These are phyloP conservation scores for Tolypocladium nubicola DNA, from an alignment of 2,329 filamentous ascomycete species.

Conservation along the genomic window DNA sequence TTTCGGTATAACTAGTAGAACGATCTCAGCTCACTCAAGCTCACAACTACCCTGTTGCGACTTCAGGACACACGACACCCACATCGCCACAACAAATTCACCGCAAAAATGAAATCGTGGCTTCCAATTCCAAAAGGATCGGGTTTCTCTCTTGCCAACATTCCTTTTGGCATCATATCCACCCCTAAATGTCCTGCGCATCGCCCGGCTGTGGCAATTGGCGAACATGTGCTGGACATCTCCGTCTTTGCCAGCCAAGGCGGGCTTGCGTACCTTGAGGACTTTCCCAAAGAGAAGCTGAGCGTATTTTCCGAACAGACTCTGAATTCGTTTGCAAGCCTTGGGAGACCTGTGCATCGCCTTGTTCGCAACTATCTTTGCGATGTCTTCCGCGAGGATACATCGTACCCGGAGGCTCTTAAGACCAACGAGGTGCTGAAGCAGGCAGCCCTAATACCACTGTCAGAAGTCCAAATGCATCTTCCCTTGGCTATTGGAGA, in stretches of 20 bases:
- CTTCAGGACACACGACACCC: neutral
- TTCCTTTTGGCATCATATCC: conserved; percentile 75
- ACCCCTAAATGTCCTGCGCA: conserved; percentile 43
- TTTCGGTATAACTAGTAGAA: neutral
- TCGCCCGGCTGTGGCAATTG: conserved; percentile 62
- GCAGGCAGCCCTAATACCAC: conserved; percentile 15
- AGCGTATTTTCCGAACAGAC: conserved; percentile 16
- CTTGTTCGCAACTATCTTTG: conserved; percentile 60
- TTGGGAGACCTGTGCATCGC: conserved; percentile 58
- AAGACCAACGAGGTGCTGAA: conserved; percentile 23
- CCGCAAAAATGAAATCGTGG: conserved; percentile 12
- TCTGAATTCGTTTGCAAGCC: conserved; percentile 25
- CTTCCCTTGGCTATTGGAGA: conserved; percentile 69
- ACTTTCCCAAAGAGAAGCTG: neutral
- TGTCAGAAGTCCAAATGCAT: conserved; percentile 49
- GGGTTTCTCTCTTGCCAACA: conserved; percentile 64
- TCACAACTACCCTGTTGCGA: too few relatives aligned
- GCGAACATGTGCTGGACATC: conserved; percentile 61
- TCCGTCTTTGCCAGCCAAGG: conserved; percentile 40
- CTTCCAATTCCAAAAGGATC: conserved; percentile 12
- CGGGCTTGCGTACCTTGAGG: conserved; percentile 23
- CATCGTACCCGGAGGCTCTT: conserved; percentile 22
- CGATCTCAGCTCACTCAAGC: too few relatives aligned
- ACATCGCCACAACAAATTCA: neutral
- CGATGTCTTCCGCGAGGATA: conserved; percentile 48